Evolutionary conservation across 306 rosid genomes (phyloP).

Genomic region (Prunus salicina): DNA sequence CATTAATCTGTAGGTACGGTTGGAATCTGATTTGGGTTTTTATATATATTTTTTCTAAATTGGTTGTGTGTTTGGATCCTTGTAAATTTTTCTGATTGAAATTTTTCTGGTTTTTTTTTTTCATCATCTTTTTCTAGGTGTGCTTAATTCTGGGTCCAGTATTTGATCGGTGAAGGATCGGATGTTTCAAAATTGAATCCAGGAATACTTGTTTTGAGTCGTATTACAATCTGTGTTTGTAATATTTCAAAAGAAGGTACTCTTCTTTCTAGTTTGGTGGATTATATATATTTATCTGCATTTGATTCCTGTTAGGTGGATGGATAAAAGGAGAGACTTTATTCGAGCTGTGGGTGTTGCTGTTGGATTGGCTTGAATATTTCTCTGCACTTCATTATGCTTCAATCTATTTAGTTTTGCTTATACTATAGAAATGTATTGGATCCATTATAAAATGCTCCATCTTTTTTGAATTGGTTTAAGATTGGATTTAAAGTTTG

Average conservation of each 20-base stretch:
- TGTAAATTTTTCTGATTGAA: conserved; percentile 19
- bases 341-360: conserved; percentile 26
- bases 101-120: conserved; percentile 13
- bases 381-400: conserved; percentile 18
- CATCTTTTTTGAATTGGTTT: conserved; percentile 18
- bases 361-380: conserved; percentile 21
- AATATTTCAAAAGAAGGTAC: conserved; percentile 31
- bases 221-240: conserved; percentile 18
- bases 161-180: conserved; percentile 31
- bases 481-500: conserved; percentile 7
- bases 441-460: conserved; percentile 38
- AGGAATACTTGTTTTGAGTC: conserved; percentile 13
- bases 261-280: conserved; percentile 27
- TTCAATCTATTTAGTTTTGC: conserved; percentile 21
- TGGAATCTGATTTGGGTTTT: conserved; percentile 21
- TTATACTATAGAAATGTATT: conserved; percentile 14
- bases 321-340: conserved; percentile 20
- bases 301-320: conserved; percentile 30
- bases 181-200: conserved; percentile 36
- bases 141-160: conserved; percentile 38
- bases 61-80: conserved; percentile 33
- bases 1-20: conserved; percentile 53
- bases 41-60: not conserved
- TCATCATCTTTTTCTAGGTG: conserved; percentile 6
- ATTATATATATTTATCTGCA: conserved; percentile 29